Base-by-base conservation (phyloP, 2,329 filamentous ascomycete genomes). In the Aureobasidium vineae region DNA sequence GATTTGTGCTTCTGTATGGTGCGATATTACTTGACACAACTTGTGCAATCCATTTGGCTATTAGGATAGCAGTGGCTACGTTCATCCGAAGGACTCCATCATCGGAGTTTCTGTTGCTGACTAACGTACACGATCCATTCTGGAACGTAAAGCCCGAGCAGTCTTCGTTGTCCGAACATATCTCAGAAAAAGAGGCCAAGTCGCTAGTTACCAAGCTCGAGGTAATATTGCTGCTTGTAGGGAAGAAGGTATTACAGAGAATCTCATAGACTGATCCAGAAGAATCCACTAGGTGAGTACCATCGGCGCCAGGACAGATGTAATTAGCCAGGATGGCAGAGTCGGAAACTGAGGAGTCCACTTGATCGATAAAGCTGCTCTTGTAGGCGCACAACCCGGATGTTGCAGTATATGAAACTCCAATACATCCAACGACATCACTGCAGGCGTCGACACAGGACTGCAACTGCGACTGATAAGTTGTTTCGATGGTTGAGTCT, bases 181-280 rank as follows among this genome's bases (percentile, higher is more conserved):
- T 50, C 11, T 50, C 33, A 31, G 45, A 63, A 33, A 45, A 63
- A 23, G 59, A 63, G 10, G 59, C 59, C 13, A 63, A 23, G 33
- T 63, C 15, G 15, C 11, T n/a, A 21, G 45, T 13, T 2, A 10
- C 15, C 21, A 50, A 28, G 31, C n/a, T 50, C 23, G 59, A 50
- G 21, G 43, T 50, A 16, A 50, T 63, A 19, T 63, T 50, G 45
- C 33, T 63, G 57, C 67, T 67, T 1, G 67, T 64, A 21, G 70
- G 72, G 36, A 71, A 73, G 10, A 66, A 70, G 8, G 69, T 66
- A 43, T 73, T 69, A 63, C 73, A 74, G 28, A 71, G 63, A 7
- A 74, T 70, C 54, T 74, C 68, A 65, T 74, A 74, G 10, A 69
- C 67, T 11, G 67, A 67, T 26, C 72, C 73, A 3, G 61, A 66